These are phyloP conservation scores for Diaporthe citri DNA, from an alignment of 2,329 filamentous ascomycete genomes.

Conservation along the genomic window DNA sequence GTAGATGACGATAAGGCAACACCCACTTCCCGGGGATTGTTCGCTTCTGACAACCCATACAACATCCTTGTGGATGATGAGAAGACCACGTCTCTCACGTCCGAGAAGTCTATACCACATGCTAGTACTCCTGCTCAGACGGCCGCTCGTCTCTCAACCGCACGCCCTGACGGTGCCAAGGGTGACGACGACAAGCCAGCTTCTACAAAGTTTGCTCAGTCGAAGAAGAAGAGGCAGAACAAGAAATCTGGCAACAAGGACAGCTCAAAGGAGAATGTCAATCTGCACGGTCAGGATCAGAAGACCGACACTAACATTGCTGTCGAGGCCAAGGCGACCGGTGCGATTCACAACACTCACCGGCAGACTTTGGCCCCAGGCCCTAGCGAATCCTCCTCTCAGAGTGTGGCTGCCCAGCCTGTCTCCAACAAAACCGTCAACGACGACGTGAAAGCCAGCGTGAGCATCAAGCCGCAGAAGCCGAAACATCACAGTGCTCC, in stretches of 20 bases:
- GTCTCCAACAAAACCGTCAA: not conserved
- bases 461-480: not conserved
- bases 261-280: not conserved
- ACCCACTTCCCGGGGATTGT: not conserved
- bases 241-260: not conserved
- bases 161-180: not conserved
- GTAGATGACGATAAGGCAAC: not conserved
- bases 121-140: too few species aligned
- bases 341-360: not conserved
- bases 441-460: not conserved
- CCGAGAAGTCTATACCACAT: not conserved
- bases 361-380: not conserved
- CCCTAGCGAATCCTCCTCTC: not conserved
- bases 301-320: not conserved
- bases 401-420: not conserved
- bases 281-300: not conserved
- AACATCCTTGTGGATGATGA: not conserved
- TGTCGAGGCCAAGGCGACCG: not conserved
- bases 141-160: not conserved
- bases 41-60: constrained; percentile 13
- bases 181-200: not conserved
- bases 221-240: not conserved
- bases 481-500: not conserved
- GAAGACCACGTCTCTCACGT: not conserved
- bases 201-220: not conserved